Base-by-base conservation (phyloP, 352 stramenopile genomes). In the Globisporangium solare region DNA sequence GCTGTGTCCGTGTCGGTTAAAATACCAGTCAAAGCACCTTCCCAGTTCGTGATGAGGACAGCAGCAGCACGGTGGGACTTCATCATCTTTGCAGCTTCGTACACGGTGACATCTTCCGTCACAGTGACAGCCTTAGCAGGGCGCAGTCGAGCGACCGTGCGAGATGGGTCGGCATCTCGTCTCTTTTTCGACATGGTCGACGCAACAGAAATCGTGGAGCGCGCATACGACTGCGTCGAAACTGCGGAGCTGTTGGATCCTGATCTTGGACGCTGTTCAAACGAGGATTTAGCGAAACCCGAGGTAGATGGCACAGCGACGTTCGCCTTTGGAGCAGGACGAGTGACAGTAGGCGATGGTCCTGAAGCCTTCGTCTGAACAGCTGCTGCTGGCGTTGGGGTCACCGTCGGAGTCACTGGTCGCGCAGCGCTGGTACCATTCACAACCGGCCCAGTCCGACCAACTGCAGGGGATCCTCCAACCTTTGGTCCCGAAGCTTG, bases 1-100 rank as follows among this genome's bases (percentile, higher is more conserved):
- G 86, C 86, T 14, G 83, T 83, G 49, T 96, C 86, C 0, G 86
- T 96, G 48, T 99, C 96, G 12, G 95, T 98, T 43, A 98, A 88
- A 56, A 99, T 99, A 45, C 96, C 96, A 51, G 83, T 82, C 18
- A 99, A 72, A 0, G 71, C 83, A 40, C 95, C 95, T 56, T 85
- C 68, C 50, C 74, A 71, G 52, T 95, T 89, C 0, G 93, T 86
- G 45, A 99, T 79, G 10, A 99, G 83, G 2, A 98, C 88, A 21
- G 95, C 95, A 37, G 93, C 90, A 6, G 88, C 74, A 32, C 95
- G 83, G 56, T 97, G 97, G 17, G 76, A 82, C 45, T 95, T 91
- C 72, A 99, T 94, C 62, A 96, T 71, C 58, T 89, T 77, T 3
- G 86, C 85, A 40, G 96, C 90, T 58, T 96, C 77, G 18, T 92